These are phyloP conservation scores for Colletotrichum sp. DNA, from an alignment of 2,329 filamentous ascomycete genomes.

Conservation along the genomic window DNA sequence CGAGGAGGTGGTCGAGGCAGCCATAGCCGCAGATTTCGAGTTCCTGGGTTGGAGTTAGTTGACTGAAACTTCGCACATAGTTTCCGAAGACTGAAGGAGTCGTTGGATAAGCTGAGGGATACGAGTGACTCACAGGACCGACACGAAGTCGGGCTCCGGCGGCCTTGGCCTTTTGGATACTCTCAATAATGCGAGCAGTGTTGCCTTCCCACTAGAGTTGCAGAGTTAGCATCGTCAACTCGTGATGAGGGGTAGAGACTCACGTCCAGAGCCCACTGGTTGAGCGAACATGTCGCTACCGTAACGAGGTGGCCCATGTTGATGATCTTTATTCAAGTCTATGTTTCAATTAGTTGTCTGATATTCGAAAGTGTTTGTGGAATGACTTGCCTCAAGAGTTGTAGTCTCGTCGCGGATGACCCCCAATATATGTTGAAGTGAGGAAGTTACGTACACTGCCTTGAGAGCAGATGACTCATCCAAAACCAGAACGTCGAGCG, in stretches of 20 bases:
- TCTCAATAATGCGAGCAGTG: conserved; percentile 63
- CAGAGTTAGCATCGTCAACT: background rate
- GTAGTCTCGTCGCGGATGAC: background rate
- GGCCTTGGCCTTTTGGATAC: conserved; percentile 48
- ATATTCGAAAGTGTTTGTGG: background rate
- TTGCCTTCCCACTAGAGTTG: conserved; percentile 54
- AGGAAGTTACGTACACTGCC: conserved; percentile 1
- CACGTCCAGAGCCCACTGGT: conserved; percentile 53
- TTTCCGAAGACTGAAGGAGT: background rate
- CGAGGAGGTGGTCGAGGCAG: conserved; percentile 30
- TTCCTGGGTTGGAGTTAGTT: conserved; percentile 33
- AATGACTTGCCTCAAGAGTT: background rate
- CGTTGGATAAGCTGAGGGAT: background rate
- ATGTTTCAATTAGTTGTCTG: background rate
- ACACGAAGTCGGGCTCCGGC: conserved; percentile 57
- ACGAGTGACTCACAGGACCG: conserved; percentile 49
- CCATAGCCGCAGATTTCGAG: conserved; percentile 58
- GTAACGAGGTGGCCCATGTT: conserved; percentile 29
- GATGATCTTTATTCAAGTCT: background rate
- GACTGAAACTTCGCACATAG: background rate
- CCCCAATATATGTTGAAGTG: background rate
- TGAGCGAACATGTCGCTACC: conserved; percentile 42
- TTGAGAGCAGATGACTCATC: conserved; percentile 8
- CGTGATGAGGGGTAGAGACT: background rate
- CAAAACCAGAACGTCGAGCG: background rate